Base-by-base conservation (phyloP, 805 yeast species). In the Myxozyma neotropica region DNA sequence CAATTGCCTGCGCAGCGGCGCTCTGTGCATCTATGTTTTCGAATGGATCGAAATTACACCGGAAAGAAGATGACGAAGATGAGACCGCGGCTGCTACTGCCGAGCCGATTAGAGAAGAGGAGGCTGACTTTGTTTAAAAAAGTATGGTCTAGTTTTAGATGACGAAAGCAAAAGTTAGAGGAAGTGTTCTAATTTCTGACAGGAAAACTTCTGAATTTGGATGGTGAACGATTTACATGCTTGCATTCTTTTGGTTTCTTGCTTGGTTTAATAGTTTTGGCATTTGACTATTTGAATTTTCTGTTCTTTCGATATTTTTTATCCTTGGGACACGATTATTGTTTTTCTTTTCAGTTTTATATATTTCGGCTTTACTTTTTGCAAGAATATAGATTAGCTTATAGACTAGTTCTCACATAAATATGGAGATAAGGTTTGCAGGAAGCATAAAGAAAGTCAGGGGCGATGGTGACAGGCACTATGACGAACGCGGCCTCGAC, bases 31-130 rank as follows among this genome's bases (percentile, higher is more conserved):
- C 66, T 19, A 24, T 62, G 61, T 62, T 62, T 23, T 23, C 55
- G 21, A 53, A 52, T 26, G 61, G 57, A 4, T 40, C 61, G 12
- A 53, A 39, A 17, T 21, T 62, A 45, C 56, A 48, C 27, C 47
- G 66, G 19, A 55, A 57, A 42, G 66, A 62, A 26, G 66, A 62
- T 39, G 66, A 59, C 46, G 61, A 56, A 17, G 62, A 57, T 12
- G 65, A 47, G 13, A 38, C 21, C n/a, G 59, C 12, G 8, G 24
- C 33, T 13, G 49, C 43, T 17, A 23, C 23, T 10, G 38, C 52
- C 2, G 59, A 56, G 33, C 24, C 39, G 10, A 53, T 33, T 6
- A 38, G 33, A 2, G 27, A 51, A 10, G 46, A 42, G 23, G 66
- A 62, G 31, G 66, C 50, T 26, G 63, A 62, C 7, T 61, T 61